A percentile compares a stretch with the other conserved stretches of the same genome.
Evolutionary conservation across 345 rosid genomes (phyloP).

Genomic region (Linum usitatissimum): DNA sequence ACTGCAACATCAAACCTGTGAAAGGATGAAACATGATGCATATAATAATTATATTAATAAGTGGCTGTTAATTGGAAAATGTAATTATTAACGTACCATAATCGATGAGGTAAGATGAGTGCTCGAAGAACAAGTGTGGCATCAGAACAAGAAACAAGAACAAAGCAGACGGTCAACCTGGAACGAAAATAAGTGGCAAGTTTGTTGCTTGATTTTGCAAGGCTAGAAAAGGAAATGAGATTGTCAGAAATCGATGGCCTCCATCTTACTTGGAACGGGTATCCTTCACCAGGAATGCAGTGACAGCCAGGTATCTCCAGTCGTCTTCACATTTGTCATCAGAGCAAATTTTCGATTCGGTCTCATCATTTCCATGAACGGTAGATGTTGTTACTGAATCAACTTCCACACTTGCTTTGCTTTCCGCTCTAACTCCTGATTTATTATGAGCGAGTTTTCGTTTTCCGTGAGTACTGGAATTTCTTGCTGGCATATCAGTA

Average conservation of each 20-base stretch:
- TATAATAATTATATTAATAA: neutral
- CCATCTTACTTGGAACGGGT: constrained; percentile 57
- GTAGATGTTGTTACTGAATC: constrained; percentile 16
- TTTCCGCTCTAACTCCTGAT: constrained; percentile 11
- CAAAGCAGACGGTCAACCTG: constrained; percentile 83
- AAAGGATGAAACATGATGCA: constrained; percentile 9
- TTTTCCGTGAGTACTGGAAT: constrained; percentile 29
- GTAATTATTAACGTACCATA: constrained; percentile 49
- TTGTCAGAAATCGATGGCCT: neutral
- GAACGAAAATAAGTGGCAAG: constrained; percentile 13
- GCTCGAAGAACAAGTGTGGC: constrained; percentile 79
- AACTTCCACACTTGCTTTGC: constrained; percentile 15
- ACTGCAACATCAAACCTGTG: constrained; percentile 84
- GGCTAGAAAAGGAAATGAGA: neutral
- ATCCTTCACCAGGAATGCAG: constrained; percentile 75
- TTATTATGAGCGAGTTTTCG: constrained; percentile 18
- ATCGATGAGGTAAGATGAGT: constrained; percentile 64
- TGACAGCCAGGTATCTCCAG: constrained; percentile 92
- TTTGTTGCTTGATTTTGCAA: neutral
- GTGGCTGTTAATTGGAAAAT: neutral
- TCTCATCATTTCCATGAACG: constrained; percentile 14
- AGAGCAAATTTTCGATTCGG: constrained; percentile 18
- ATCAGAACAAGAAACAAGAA: constrained; percentile 82
- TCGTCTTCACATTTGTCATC: constrained; percentile 60
- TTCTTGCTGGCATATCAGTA: constrained; percentile 77